Conservation (phyloP, 805 yeast genomes). For the Candida vaughaniae region DNA sequence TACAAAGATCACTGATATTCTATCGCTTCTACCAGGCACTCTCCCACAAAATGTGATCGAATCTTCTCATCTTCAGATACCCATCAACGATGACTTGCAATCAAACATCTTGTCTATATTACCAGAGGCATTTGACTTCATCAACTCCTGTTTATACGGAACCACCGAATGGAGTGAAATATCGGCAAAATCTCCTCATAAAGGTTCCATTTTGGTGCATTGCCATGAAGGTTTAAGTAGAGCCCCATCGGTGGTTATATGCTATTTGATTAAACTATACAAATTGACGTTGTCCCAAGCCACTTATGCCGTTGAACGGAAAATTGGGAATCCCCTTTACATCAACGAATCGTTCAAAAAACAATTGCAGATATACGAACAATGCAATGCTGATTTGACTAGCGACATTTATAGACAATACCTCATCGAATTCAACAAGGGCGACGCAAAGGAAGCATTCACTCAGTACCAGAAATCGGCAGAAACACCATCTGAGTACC, state of each 20-base stretch:
- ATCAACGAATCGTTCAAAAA: slow-evolving; percentile 68
- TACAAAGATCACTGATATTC: slow-evolving; percentile 57
- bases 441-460: slow-evolving; percentile 44
- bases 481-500: slow-evolving; percentile 13
- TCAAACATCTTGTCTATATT: slow-evolving; percentile 65
- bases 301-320: slow-evolving; percentile 70
- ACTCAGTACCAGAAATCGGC: slow-evolving; percentile 21
- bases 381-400: slow-evolving; percentile 27
- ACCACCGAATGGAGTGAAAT: slow-evolving; percentile 47
- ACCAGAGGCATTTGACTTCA: slow-evolving; percentile 61
- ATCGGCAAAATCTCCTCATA: slow-evolving; percentile 30
- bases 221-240: slow-evolving; percentile 55
- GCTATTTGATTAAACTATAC: slow-evolving; percentile 52
- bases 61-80: slow-evolving; percentile 59
- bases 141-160: slow-evolving; percentile 24
- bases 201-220: slow-evolving; percentile 48
- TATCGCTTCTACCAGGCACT: slow-evolving; percentile 67
- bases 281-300: slow-evolving; percentile 60
- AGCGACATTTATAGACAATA: slow-evolving; percentile 26
- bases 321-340: slow-evolving; percentile 45
- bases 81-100: slow-evolving; percentile 69
- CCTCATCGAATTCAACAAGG: slow-evolving; percentile 20
- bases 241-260: slow-evolving; percentile 45
- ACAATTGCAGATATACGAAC: slow-evolving; percentile 66
- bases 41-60: slow-evolving; percentile 47